Evolutionary conservation across 2,329 filamentous ascomycete species (phyloP).

Genomic region (Aspergillus cejpii): DNA sequence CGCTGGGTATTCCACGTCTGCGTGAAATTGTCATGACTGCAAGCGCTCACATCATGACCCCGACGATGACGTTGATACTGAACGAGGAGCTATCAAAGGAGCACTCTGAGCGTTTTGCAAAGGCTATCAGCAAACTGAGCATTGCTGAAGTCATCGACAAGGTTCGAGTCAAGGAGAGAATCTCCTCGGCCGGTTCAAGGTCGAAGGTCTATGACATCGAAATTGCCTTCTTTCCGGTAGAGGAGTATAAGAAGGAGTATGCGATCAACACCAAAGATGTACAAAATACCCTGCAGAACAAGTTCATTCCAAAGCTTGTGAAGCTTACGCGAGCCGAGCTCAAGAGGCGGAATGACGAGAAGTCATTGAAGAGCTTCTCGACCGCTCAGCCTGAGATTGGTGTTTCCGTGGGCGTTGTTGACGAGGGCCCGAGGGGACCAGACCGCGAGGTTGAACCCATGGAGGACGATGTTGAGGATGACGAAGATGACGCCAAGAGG

Average conservation of each 20-base stretch:
- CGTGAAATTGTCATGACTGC: conserved; percentile 99
- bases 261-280: conserved; percentile 75
- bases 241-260: conserved; percentile 80
- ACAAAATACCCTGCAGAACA: conserved; percentile 68
- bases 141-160: conserved; percentile 78
- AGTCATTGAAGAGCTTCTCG: conserved; percentile 49
- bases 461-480: conserved; percentile 66
- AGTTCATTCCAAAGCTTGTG: conserved; percentile 67
- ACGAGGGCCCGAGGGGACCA: conserved; percentile 45
- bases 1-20: conserved; percentile 91
- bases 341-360: conserved; percentile 64
- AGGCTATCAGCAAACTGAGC: conserved; percentile 80
- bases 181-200: conserved; percentile 62
- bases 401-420: conserved; percentile 51
- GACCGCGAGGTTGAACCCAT: conserved; percentile 54
- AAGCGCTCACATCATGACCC: conserved; percentile 79
- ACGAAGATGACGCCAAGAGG: conserved; percentile 63
- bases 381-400: conserved; percentile 73
- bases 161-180: conserved; percentile 70
- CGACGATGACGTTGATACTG: conserved; percentile 64
- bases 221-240: conserved; percentile 73
- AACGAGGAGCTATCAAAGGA: conserved; percentile 63
- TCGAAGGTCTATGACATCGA: conserved; percentile 81
- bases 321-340: conserved; percentile 68
- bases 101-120: conserved; percentile 73